These are phyloP conservation scores for Lipomyces sp. DNA, from an alignment of 805 yeast species.

Conservation along the genomic window DNA sequence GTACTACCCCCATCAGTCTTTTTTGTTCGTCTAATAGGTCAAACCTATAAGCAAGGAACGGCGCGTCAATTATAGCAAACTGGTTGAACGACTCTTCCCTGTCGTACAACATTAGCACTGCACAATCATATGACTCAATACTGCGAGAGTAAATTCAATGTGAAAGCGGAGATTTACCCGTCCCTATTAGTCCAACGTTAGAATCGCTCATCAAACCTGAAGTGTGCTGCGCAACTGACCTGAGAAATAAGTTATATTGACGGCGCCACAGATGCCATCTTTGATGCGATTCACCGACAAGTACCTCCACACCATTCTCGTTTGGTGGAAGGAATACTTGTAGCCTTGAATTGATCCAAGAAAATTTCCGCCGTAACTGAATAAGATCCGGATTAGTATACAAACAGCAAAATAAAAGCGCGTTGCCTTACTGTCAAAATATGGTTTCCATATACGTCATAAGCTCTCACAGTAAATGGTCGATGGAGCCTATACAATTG, in stretches of 20 bases:
- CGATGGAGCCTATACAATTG: constrained; percentile 85
- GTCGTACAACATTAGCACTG: neutral
- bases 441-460: constrained; percentile 45
- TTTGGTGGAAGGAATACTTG: constrained; percentile 63
- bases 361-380: constrained; percentile 74
- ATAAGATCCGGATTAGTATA: neutral
- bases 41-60: constrained; percentile 83
- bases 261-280: constrained; percentile 96
- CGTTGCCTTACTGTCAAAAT: constrained; percentile 42
- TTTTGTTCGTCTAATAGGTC: constrained; percentile 68
- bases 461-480: constrained; percentile 57
- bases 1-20: constrained; percentile 72
- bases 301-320: constrained; percentile 51
- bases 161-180: neutral
- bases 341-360: constrained; percentile 86
- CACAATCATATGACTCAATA: neutral
- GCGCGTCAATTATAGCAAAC: constrained; percentile 86
- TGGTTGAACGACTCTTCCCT: constrained; percentile 56
- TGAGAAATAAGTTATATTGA: constrained; percentile 73
- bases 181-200: neutral
- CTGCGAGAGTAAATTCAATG: neutral
- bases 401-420: neutral
- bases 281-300: constrained; percentile 85
- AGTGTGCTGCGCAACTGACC: constrained; percentile 33
- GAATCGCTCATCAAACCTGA: neutral